Conservation (phyloP, 2,329 filamentous ascomycete genomes). For the Xylaria sp. region DNA sequence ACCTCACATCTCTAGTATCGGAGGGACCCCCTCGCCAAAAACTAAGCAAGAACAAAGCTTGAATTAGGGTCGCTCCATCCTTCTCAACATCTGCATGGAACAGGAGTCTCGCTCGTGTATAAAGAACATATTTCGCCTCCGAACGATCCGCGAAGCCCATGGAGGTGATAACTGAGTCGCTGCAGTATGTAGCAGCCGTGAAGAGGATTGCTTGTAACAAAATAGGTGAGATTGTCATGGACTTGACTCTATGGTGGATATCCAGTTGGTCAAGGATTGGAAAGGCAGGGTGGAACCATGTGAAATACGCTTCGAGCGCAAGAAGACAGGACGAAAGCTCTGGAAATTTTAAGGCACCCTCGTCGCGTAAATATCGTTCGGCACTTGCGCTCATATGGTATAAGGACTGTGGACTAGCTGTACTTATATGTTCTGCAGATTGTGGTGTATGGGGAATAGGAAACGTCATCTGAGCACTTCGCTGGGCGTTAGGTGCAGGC, state of each 20-base stretch:
- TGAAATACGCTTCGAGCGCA: neutral
- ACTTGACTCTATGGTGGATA: neutral
- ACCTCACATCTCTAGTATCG: slow-evolving; percentile 9
- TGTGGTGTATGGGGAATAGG: slow-evolving; percentile 1
- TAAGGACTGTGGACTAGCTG: neutral
- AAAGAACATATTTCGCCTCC: neutral
- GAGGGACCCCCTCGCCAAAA: slow-evolving; percentile 6
- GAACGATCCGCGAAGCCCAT: slow-evolving; percentile 5
- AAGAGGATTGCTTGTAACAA: slow-evolving; percentile 2
- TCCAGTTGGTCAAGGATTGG: slow-evolving; percentile 4
- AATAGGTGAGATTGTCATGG: neutral
- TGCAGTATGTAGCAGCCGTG: slow-evolving; percentile 5
- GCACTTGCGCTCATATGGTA: neutral
- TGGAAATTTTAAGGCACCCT: slow-evolving; percentile 1
- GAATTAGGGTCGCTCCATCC: slow-evolving; percentile 1
- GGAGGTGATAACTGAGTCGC: neutral
- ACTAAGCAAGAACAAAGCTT: slow-evolving; percentile 8
- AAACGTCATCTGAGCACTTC: slow-evolving; percentile 1
- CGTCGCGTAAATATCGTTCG: slow-evolving; percentile 1
- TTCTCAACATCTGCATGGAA: slow-evolving; percentile 9
- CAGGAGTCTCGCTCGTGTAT: slow-evolving; percentile 6
- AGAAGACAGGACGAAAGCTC: neutral
- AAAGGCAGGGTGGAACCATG: slow-evolving; percentile 5
- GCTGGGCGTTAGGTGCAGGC: neutral
- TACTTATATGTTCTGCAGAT: neutral